These are phyloP conservation scores for Herpetospermum pedunculosum DNA, from an alignment of 306 rosid species.

Conservation along the genomic window DNA sequence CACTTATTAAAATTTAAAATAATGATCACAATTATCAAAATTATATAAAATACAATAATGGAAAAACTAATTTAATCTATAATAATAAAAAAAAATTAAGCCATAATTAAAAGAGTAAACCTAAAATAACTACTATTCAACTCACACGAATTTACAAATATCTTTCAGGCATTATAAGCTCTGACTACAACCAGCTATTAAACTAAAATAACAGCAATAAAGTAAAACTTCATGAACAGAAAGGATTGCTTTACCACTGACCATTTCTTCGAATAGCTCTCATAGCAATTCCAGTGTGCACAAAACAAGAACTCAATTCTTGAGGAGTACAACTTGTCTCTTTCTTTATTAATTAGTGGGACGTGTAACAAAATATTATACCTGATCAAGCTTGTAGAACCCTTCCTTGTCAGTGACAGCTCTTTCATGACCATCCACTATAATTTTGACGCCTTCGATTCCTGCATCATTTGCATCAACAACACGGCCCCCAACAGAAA, in stretches of 20 bases:
- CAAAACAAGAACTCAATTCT: not conserved
- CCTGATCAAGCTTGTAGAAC: conserved; percentile 97
- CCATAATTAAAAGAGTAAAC: not conserved
- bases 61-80: not conserved
- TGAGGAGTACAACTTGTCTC: not conserved
- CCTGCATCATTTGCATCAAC: conserved; percentile 79
- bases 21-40: not conserved
- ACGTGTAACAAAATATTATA: conserved; percentile 13
- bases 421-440: conserved; percentile 89
- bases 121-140: not conserved
- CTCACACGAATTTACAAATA: not conserved
- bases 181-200: not conserved
- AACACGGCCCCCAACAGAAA: conserved; percentile 94
- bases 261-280: not conserved
- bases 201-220: not conserved
- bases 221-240: not conserved
- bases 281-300: not conserved
- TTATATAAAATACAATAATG: not conserved
- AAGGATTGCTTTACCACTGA: not conserved
- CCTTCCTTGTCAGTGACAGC: conserved; percentile 83
- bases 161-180: not conserved
- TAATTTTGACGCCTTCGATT: conserved; percentile 78
- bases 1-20: not conserved
- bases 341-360: not conserved
- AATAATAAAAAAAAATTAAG: too few species aligned